Base-by-base conservation (phyloP, 257 asterid species). In the Linaria vulgaris region DNA sequence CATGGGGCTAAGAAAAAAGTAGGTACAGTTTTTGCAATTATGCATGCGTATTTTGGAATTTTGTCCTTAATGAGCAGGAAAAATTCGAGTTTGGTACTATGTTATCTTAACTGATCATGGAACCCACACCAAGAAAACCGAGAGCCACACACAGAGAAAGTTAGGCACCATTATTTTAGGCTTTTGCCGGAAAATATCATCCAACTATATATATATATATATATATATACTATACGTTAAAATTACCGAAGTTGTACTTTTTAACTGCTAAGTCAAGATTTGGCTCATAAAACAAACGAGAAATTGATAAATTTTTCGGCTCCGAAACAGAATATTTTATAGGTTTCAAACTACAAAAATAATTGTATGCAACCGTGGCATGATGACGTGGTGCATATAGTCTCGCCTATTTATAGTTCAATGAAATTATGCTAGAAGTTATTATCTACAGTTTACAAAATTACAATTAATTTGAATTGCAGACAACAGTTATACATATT, bases 141-240 rank as follows among this genome's bases (percentile, higher is more conserved):
- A 62, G 74, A 73, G 69, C 84, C 79, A 75, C 79, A 72, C 45
- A 55, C 67, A 44, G 19, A 19, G 23, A 9, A 55, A 62, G 45
- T 37, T 24, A 22, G 48, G 24, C 54, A 27, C 44, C 67, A 59
- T 53, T 47, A 30, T 57, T 34, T 45, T 71, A 59, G 56, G 62
- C 59, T 71, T 71, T 57, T 38, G 50, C 49, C 15, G 60, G 34
- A 34, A 47, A n/a, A 45, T 65, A 43, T 56, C 62, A 34, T 34
- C 10, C 11, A 34, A 34, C 4, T 27, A 34, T 34, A n/a, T n/a
- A n/a, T n/a, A n/a, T n/a, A n/a, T n/a, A n/a, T n/a, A n/a, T n/a
- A n/a, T n/a, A n/a, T n/a, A 3, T 34, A 34, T 3, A 34, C 11
- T 34, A 7, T 34, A 14, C 25, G 17, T 56, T 47, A n/a, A 46